Percentiles rank a stretch among this genome's conserved stretches.
phyloP scores from a whole-genome alignment of 176 grass and related monocot species.

The sorghum (Sorghum bicolor) region DNA sequence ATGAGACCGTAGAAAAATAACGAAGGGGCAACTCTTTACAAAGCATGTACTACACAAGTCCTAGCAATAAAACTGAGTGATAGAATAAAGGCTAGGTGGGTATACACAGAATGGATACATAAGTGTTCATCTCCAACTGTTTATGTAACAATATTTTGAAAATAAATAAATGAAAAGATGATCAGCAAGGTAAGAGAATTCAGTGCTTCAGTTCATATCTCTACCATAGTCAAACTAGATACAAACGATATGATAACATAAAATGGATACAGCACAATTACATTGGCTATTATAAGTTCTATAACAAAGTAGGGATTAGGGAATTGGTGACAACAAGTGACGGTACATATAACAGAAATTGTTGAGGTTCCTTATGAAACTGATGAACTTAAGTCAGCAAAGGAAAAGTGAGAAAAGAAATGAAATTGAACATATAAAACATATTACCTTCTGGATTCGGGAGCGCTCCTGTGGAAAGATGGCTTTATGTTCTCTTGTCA shows the following conservation, averaged over 20 bases:
- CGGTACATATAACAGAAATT: background rate
- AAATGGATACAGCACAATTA: background rate
- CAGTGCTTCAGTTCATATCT: background rate
- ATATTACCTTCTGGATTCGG: conserved; percentile 77
- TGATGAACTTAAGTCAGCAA: background rate
- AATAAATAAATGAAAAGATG: background rate
- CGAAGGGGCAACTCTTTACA: background rate
- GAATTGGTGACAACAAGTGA: background rate
- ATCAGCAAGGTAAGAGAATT: background rate
- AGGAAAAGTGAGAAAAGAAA: background rate
- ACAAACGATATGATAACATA: background rate
- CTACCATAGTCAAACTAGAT: background rate
- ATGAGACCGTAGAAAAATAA: background rate
- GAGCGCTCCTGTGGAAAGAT: conserved; percentile 87
- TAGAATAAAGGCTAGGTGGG: background rate
- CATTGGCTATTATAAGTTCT: background rate
- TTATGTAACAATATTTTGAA: background rate
- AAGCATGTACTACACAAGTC: background rate
- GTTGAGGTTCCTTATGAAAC: background rate
- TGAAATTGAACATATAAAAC: conserved; percentile 5
- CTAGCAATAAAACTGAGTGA: background rate
- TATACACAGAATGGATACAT: background rate
- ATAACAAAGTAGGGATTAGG: background rate
- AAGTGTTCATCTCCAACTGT: conserved; percentile 15
- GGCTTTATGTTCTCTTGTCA: conserved; percentile 99